A percentile compares a stretch with the other conserved stretches of the same genome.
Evolutionary conservation across 768 basidiomycete species (phyloP).

Genomic region (Candolleomyces aberdarensis): DNA sequence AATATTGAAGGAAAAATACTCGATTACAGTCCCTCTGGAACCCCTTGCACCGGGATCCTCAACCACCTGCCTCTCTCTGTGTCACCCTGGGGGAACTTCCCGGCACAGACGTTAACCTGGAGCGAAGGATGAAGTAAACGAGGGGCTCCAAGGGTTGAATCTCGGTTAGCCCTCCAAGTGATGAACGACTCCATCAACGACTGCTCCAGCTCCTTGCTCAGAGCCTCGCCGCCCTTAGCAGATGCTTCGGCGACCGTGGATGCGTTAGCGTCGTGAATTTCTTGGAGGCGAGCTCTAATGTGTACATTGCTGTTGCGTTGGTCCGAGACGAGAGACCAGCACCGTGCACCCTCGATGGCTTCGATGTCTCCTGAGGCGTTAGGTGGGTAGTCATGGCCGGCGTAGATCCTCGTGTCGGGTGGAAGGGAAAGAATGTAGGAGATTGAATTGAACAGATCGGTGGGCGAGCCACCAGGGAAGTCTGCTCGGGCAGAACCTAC

Average conservation of each 20-base stretch:
- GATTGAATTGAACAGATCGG: conserved; percentile 2
- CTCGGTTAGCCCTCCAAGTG: conserved; percentile 5
- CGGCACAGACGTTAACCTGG: conserved; percentile 7
- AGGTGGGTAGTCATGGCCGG: conserved; percentile 9
- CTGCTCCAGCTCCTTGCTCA: no score
- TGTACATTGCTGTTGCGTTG: conserved; percentile 5
- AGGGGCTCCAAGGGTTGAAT: conserved; percentile 2
- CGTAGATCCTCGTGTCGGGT: conserved; percentile 1
- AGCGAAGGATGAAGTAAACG: conserved; percentile 3
- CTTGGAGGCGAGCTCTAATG: not conserved
- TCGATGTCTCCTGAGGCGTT: not conserved
- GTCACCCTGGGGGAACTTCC: not conserved
- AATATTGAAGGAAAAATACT: no score
- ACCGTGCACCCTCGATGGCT: not conserved
- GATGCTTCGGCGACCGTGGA: not conserved
- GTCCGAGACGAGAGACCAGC: conserved; percentile 6
- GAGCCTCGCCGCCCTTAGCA: not conserved
- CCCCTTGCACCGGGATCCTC: not conserved
- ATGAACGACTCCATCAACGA: conserved; percentile 2
- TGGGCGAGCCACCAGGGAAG: conserved; percentile 6
- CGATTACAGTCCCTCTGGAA: conserved; percentile 1
- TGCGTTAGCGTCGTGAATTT: not conserved
- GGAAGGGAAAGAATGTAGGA: conserved; percentile 1
- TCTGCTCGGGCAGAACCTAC: conserved; percentile 10
- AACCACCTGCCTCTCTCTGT: not conserved